Evolutionary conservation across 1,284 basidiomycete genomes (phyloP).

Genomic region (Inonotus hispidus): DNA sequence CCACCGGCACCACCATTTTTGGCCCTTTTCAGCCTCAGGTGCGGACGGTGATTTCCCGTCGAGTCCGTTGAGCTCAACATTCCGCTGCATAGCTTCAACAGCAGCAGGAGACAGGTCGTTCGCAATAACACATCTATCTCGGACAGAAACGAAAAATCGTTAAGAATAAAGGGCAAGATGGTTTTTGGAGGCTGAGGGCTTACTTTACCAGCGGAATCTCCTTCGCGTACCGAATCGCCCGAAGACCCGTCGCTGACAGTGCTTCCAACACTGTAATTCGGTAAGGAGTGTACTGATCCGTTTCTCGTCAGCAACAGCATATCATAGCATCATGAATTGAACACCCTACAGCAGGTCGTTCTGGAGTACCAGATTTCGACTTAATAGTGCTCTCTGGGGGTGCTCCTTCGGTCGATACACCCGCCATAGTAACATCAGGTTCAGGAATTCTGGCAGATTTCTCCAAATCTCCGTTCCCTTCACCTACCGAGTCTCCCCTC

Average conservation of each 20-base stretch:
- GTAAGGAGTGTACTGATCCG: constrained; percentile 45
- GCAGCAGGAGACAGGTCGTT: constrained; percentile 90
- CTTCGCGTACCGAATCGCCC: constrained; percentile 96
- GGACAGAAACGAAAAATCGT: constrained; percentile 7
- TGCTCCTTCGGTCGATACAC: neutral
- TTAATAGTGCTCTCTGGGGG: neutral
- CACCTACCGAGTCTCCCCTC: neutral
- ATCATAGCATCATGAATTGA: neutral
- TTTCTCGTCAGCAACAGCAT: neutral
- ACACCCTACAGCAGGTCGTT: constrained; percentile 8
- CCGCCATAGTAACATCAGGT: constrained; percentile 12
- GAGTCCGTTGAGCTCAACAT: constrained; percentile 86
- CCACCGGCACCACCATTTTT: neutral
- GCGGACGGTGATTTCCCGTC: constrained; percentile 32
- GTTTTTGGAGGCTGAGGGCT: constrained; percentile 15
- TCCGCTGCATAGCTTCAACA: constrained; percentile 82
- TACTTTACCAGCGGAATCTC: constrained; percentile 92
- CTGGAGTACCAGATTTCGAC: neutral
- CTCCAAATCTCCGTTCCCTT: constrained; percentile 5
- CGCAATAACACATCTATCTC: constrained; percentile 72
- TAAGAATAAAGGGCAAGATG: neutral
- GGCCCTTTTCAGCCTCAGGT: neutral
- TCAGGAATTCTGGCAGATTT: neutral
- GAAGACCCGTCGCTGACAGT: constrained; percentile 90
- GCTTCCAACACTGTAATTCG: constrained; percentile 90